These are phyloP conservation scores for Santalum album DNA, from an alignment of 164 flowering plant genomes.

Conservation along the genomic window DNA sequence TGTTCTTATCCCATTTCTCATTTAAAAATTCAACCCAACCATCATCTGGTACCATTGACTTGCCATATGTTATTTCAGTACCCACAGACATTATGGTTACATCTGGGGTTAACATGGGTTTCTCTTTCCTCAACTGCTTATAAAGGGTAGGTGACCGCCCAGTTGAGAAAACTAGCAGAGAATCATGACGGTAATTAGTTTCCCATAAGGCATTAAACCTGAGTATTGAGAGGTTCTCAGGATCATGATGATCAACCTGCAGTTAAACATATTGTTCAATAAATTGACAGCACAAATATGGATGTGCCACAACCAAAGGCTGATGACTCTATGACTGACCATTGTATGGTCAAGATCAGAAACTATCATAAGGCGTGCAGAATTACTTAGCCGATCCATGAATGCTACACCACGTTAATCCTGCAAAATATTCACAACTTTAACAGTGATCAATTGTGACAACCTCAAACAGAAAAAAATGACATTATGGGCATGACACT, in stretches of 20 bases:
- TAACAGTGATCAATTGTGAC: not conserved
- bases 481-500: too few relatives aligned
- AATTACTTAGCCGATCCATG: conserved; percentile 59
- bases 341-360: conserved; percentile 98
- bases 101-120: conserved; percentile 93
- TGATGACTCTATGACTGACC: conserved; percentile 32
- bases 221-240: conserved; percentile 70
- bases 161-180: conserved; percentile 88
- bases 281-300: not conserved
- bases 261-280: conserved; percentile 7
- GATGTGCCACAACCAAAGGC: not conserved
- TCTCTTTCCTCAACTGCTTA: conserved; percentile 88
- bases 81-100: conserved; percentile 97
- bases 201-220: conserved; percentile 96
- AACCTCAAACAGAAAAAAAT: not conserved
- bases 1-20: conserved; percentile 71
- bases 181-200: conserved; percentile 68
- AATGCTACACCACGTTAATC: conserved; percentile 1
- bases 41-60: conserved; percentile 75
- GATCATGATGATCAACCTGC: conserved; percentile 96
- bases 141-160: conserved; percentile 88
- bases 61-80: conserved; percentile 94
- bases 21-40: conserved; percentile 75
- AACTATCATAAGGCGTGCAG: conserved; percentile 89
- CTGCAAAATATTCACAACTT: conserved; percentile 1